Evolutionary conservation across 129 eudicot genomes (phyloP).

Genomic region (Mikania micrantha): DNA sequence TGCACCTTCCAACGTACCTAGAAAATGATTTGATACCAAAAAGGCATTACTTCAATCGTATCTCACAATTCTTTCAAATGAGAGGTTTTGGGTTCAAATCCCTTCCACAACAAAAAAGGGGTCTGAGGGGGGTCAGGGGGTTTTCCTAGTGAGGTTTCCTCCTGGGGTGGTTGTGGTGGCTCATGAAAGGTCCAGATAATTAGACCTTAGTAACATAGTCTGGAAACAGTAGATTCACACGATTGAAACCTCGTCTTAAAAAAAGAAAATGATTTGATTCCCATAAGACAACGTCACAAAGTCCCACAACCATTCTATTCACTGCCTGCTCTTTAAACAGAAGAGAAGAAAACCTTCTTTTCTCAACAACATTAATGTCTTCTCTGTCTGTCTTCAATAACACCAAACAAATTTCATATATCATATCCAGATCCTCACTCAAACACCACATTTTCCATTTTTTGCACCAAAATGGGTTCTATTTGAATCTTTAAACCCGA

Average conservation of each 20-base stretch:
- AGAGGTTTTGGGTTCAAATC: no score
- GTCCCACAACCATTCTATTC: conserved; percentile 34
- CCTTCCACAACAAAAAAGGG: no score
- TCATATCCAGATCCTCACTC: conserved; percentile 33
- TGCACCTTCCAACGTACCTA: conserved; percentile 14
- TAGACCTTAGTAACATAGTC: no score
- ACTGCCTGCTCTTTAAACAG: conserved; percentile 25
- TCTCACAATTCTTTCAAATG: no score
- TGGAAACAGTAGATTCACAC: no score
- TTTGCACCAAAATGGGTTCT: conserved; percentile 10
- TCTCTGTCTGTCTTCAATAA: conserved; percentile 22
- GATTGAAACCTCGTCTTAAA: no score
- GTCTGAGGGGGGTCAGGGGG: no score
- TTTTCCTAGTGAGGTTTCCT: no score
- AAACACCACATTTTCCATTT: neutral
- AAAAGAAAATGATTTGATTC: conserved; percentile 28
- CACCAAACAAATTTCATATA: conserved; percentile 24
- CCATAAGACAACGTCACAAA: conserved; percentile 20
- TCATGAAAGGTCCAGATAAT: no score
- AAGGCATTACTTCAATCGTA: no score
- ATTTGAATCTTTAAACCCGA: conserved; percentile 18
- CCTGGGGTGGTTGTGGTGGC: no score
- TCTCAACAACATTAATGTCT: conserved; percentile 17
- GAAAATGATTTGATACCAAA: no score
- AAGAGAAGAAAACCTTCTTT: conserved; percentile 11